Percentiles rank a stretch among this genome's conserved stretches.
These are phyloP conservation scores for Crinitomyces ghanaensis DNA, from an alignment of 805 yeast genomes.

Conservation along the genomic window DNA sequence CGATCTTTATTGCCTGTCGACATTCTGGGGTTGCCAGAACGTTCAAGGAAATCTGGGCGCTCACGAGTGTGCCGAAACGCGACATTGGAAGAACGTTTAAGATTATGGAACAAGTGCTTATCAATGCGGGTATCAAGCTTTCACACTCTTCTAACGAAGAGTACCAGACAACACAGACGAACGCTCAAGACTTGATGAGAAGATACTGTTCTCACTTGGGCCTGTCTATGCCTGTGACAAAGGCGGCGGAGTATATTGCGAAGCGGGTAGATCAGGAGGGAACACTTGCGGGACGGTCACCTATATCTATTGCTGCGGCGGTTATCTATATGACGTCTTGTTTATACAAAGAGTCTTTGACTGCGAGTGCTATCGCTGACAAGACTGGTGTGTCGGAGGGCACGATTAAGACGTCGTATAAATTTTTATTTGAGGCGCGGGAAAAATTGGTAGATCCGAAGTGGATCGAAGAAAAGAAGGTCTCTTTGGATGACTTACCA, in stretches of 20 bases:
- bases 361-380: slow-evolving; percentile 76
- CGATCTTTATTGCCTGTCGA: slow-evolving; percentile 88
- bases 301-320: slow-evolving; percentile 95
- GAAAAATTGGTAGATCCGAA: slow-evolving; percentile 61
- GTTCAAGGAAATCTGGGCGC: slow-evolving; percentile 89
- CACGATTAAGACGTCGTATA: slow-evolving; percentile 86
- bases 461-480: slow-evolving; percentile 63
- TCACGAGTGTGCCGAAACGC: slow-evolving; percentile 85
- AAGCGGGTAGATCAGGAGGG: slow-evolving; percentile 83
- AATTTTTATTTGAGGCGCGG: slow-evolving; percentile 64
- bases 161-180: slow-evolving; percentile 67
- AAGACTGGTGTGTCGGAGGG: slow-evolving; percentile 96
- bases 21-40: slow-evolving; percentile 90
- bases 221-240: slow-evolving; percentile 68
- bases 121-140: slow-evolving; percentile 25
- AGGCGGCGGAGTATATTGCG: slow-evolving; percentile 89
- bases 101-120: slow-evolving; percentile 60
- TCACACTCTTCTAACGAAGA: slow-evolving; percentile 31
- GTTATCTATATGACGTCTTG: slow-evolving; percentile 88
- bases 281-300: slow-evolving; percentile 91
- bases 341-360: slow-evolving; percentile 67
- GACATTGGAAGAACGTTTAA: slow-evolving; percentile 90
- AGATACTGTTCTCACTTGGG: slow-evolving; percentile 95
- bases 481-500: slow-evolving; percentile 38
- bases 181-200: slow-evolving; percentile 89